Conservation (phyloP, 2,329 filamentous ascomycete species). For the Penicillium sp. region DNA sequence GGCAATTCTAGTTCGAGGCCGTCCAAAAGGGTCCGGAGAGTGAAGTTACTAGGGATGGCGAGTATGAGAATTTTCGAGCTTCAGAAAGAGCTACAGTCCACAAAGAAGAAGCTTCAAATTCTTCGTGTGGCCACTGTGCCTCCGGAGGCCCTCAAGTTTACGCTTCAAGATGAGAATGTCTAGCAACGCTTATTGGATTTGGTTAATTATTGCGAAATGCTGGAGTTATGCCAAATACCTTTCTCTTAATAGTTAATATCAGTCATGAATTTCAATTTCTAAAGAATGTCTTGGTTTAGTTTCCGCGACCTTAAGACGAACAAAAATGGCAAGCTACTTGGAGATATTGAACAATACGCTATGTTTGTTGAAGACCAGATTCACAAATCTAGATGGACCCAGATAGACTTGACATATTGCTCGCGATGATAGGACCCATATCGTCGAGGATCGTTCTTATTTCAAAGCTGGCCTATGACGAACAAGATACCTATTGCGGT, state of each 20-base stretch:
- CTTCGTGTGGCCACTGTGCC: not conserved
- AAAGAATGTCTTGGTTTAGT: no score
- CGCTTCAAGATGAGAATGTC: not conserved
- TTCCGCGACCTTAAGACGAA: not conserved
- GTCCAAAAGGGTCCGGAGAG: not conserved
- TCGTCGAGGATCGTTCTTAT: no score
- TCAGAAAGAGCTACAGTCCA: not conserved
- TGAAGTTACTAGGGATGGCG: not conserved
- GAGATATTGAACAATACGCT: not conserved
- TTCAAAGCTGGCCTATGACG: no score
- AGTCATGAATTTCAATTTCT: no score
- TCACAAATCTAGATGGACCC: not conserved
- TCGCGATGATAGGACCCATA: no score
- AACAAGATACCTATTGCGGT: no score
- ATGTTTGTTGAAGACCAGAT: not conserved
- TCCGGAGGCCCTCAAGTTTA: not conserved
- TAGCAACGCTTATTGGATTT: no score
- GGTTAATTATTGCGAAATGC: no score
- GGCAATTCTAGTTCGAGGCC: not conserved
- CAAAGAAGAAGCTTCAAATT: not conserved
- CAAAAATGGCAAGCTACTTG: not conserved
- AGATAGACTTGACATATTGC: no score
- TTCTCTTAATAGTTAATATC: no score
- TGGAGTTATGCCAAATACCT: no score
- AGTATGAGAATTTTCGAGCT: not conserved